Percentiles rank a stretch among this genome's conserved stretches.
phyloP scores from a whole-genome alignment of 441 rosid species.

The Melastoma candidum region DNA sequence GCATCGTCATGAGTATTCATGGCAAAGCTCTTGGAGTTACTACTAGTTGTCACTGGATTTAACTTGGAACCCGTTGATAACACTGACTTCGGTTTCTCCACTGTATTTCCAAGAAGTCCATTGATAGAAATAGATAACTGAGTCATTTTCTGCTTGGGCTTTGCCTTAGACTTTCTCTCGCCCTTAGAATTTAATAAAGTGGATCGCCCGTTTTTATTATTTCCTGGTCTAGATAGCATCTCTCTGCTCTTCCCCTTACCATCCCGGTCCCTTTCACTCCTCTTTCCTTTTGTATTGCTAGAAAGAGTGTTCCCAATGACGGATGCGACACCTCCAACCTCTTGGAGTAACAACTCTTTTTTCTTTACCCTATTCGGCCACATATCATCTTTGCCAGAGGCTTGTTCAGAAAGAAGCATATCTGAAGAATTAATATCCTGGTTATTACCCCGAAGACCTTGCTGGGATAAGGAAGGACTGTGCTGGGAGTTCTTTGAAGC shows the following conservation, averaged over 20 bases:
- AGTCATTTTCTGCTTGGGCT: conserved; percentile 44
- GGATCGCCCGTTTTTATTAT: conserved; percentile 26
- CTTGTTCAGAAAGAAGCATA: too few relatives aligned
- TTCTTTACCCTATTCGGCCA: conserved; percentile 35
- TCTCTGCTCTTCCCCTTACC: conserved; percentile 13
- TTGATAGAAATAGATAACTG: conserved; percentile 34
- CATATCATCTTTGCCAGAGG: too few relatives aligned
- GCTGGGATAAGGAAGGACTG: too few relatives aligned
- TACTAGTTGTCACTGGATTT: neutral
- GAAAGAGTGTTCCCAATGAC: conserved; percentile 21
- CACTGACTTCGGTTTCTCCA: conserved; percentile 15
- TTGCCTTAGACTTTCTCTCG: conserved; percentile 47
- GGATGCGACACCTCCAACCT: conserved; percentile 32
- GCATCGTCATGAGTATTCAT: conserved; percentile 13
- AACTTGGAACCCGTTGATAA: conserved; percentile 9
- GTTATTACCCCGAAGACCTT: too few relatives aligned
- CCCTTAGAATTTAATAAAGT: conserved; percentile 23
- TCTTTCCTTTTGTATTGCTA: conserved; percentile 50
- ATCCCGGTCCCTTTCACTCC: conserved; percentile 51
- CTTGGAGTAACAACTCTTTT: conserved; percentile 44
- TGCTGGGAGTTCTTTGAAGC: too few relatives aligned
- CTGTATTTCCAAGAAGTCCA: conserved; percentile 21
- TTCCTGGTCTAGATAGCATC: conserved; percentile 16
- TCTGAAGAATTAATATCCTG: too few relatives aligned
- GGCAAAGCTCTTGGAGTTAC: neutral